Evolutionary conservation across 108 stramenopile genomes (phyloP), one percentile per base, ranked within the genome.

Genomic region (Cyclotella baltica): DNA sequence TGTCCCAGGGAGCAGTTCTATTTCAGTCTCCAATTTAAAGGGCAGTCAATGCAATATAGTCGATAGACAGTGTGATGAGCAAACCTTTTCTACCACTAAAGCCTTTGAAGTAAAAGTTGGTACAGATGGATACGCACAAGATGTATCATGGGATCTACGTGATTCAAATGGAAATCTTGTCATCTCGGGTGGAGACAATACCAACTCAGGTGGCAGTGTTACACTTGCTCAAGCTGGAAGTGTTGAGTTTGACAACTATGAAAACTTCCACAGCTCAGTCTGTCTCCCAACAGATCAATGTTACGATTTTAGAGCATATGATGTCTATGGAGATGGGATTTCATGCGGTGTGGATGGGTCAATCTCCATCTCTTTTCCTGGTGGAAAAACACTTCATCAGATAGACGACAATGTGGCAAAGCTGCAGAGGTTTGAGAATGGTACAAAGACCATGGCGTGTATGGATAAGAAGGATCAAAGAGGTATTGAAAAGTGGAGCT

Each of bases 281-380:
- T 74, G 73, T 55, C 29, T 73, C 0, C 36, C 62, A 0, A 46
- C 13, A 25, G 19, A 25, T 25, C 18, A 37, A 53, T 74, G 73
- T 28, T 74, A 74, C 63, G 73, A 74, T 36, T 65, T 74, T 40
- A 47, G 73, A 9, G 73, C 73, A n/a, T 74, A 74, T 50, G 73
- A 74, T 40, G 50, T n/a, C 11, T 74, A 74, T 33, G 73, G 73
- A 10, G 73, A 74, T 55, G 73, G 73, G 10, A 22, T 74, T 2
- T 61, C 61, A 0, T 74, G 73, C 50, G 73, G 73, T 30, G 73
- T 34, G 4, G 63, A 65, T 37, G 73, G 73, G 19, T 64, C 62
- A 48, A 64, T 74, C 4, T 53, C 73, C 37, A 34, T 74, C 34
- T 20, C 25, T 2, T 43, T 74, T 27, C 34, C 18, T 1, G 61